Evolutionary conservation across 2,329 filamentous ascomycete genomes (phyloP).

Genomic region (Fusarium setosum): DNA sequence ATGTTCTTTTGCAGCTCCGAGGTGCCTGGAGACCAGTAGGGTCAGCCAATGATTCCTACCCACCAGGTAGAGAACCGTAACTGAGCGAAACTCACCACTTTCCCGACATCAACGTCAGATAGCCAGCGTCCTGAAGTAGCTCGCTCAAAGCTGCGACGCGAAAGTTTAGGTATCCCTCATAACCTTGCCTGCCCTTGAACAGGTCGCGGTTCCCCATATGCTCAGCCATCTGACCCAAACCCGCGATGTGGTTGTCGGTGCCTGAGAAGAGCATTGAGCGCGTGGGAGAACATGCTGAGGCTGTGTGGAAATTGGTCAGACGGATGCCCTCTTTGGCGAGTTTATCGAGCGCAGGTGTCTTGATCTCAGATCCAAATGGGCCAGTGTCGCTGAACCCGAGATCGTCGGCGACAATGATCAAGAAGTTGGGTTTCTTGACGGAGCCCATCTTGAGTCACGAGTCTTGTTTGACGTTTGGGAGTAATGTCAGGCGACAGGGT

Average conservation of each 20-base stretch:
- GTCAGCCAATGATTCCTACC: no score
- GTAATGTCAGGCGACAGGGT: no score
- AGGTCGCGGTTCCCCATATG: constrained; percentile 12
- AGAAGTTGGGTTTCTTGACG: constrained; percentile 35
- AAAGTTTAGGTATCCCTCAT: not conserved
- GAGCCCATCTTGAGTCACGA: no score
- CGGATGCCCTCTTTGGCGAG: constrained; percentile 60
- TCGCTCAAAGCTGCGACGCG: not conserved
- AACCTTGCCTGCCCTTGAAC: not conserved
- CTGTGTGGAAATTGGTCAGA: constrained; percentile 69
- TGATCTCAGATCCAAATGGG: constrained; percentile 65
- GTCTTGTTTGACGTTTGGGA: no score
- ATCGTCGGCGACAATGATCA: constrained; percentile 43
- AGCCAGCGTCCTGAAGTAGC: not conserved
- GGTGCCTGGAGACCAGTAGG: constrained; percentile 6
- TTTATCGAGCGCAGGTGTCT: constrained; percentile 65
- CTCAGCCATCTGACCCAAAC: constrained; percentile 66
- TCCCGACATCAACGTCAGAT: not conserved
- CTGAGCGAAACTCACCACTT: no score
- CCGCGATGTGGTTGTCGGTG: constrained; percentile 65
- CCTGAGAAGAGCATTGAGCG: constrained; percentile 70
- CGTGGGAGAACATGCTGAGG: constrained; percentile 68
- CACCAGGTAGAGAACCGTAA: no score
- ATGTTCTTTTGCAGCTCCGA: no score
- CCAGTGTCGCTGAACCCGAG: constrained; percentile 40